Percentiles rank a stretch among this genome's conserved stretches.
Evolutionary conservation across 2,329 filamentous ascomycete genomes (phyloP).

Genomic region (Aspergillus versicolor): DNA sequence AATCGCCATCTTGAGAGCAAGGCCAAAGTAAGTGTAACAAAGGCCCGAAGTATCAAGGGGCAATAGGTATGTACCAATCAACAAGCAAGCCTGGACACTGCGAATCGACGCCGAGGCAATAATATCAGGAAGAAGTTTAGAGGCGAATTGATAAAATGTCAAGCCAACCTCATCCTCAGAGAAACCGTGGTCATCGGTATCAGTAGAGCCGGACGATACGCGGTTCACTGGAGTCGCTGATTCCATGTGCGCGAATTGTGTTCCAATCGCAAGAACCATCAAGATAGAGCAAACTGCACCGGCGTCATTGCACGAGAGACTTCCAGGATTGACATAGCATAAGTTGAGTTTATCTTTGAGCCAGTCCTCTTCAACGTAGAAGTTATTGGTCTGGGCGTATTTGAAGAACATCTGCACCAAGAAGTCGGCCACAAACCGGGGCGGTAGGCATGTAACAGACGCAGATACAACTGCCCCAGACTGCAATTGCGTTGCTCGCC

Average conservation of each 20-base stretch:
- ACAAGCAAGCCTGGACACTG: constrained; percentile 58
- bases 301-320: constrained; percentile 38
- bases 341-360: constrained; percentile 38
- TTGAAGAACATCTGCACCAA: constrained; percentile 46
- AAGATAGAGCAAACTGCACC: constrained; percentile 43
- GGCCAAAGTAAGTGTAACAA: constrained; percentile 57
- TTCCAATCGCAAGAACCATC: constrained; percentile 45
- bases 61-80: constrained; percentile 57
- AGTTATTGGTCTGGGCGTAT: constrained; percentile 45
- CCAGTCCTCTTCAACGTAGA: constrained; percentile 45
- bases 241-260: constrained; percentile 46
- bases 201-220: constrained; percentile 22
- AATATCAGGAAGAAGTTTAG: constrained; percentile 56
- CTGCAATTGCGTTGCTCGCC: constrained; percentile 43
- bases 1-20: constrained; percentile 58
- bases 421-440: constrained; percentile 45
- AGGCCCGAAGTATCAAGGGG: constrained; percentile 58
- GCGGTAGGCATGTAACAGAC: constrained; percentile 41
- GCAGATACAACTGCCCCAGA: constrained; percentile 38
- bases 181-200: constrained; percentile 35
- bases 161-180: constrained; percentile 56
- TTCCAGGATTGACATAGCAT: constrained; percentile 38
- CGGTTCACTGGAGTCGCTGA: constrained; percentile 38
- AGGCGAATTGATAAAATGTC: constrained; percentile 58
- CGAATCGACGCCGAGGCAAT: constrained; percentile 58